Evolutionary conservation across 75 land plant species (phyloP).

Genomic region (Azolla pinnata): DNA sequence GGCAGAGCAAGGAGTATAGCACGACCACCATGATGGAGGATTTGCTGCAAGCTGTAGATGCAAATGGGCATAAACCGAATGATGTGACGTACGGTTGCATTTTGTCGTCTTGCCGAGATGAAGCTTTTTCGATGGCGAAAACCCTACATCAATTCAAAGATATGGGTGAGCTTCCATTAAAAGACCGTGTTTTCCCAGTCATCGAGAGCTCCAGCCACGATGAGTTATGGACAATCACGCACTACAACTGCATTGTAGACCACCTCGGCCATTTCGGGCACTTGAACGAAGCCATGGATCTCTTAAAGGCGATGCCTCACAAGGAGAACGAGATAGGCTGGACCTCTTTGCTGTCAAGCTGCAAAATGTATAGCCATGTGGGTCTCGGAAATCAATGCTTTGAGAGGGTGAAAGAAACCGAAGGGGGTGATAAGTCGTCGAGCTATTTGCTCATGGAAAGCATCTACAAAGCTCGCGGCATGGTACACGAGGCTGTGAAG

Average conservation of each 20-base stretch:
- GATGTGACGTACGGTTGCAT: slow-evolving; percentile 49
- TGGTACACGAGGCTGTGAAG: slow-evolving; percentile 38
- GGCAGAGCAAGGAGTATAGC: no score
- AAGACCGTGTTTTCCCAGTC: no score
- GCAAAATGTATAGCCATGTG: slow-evolving; percentile 39
- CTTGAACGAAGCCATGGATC: slow-evolving; percentile 34
- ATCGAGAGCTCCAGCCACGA: slow-evolving; percentile 27
- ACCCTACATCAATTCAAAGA: slow-evolving; percentile 47
- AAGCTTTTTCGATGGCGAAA: no score
- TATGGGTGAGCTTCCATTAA: slow-evolving; percentile 38
- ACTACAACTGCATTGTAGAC: slow-evolving; percentile 68
- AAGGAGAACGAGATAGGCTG: slow-evolving; percentile 42
- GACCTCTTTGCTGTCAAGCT: slow-evolving; percentile 58
- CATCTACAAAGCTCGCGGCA: slow-evolving; percentile 34
- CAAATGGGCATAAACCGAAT: slow-evolving; percentile 39
- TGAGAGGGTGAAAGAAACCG: slow-evolving; percentile 37
- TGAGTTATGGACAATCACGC: slow-evolving; percentile 33
- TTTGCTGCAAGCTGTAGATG: slow-evolving; percentile 38
- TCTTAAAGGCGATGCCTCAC: slow-evolving; percentile 54
- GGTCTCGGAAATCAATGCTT: slow-evolving; percentile 45
- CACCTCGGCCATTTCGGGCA: slow-evolving; percentile 51
- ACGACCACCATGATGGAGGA: slow-evolving; percentile 52
- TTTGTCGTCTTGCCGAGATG: slow-evolving; percentile 61
- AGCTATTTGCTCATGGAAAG: slow-evolving; percentile 48
- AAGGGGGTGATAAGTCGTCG: slow-evolving; percentile 50